Evolutionary conservation across 2,329 filamentous ascomycete species (phyloP).

Genomic region (Proliferodiscus dingleyae): DNA sequence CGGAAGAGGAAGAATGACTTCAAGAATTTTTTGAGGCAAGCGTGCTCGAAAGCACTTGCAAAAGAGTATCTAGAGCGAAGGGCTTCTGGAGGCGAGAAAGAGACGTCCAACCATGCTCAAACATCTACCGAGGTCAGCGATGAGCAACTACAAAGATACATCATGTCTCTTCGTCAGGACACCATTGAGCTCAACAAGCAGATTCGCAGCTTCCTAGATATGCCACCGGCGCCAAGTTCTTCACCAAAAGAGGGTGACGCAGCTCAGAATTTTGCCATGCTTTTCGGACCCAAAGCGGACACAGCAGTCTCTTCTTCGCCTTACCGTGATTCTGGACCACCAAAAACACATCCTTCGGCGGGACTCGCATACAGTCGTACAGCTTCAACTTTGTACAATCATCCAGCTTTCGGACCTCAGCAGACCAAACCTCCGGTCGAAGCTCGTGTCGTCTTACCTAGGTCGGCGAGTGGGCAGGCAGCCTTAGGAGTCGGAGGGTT

Average conservation of each 20-base stretch:
- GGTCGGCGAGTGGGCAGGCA: conserved; percentile 29
- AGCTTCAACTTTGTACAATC: conserved; percentile 50
- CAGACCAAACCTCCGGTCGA: conserved; percentile 45
- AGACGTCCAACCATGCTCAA: conserved; percentile 29
- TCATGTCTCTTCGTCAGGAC: conserved; percentile 49
- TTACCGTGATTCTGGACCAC: conserved; percentile 44
- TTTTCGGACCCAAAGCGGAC: conserved; percentile 13
- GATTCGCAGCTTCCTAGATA: conserved; percentile 57
- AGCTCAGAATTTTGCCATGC: too few species aligned
- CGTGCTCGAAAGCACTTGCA: conserved; percentile 44
- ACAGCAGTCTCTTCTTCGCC: conserved; percentile 32
- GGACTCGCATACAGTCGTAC: conserved; percentile 58
- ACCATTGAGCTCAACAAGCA: conserved; percentile 46
- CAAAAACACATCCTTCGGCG: conserved; percentile 60
- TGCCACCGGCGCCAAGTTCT: conserved; percentile 34
- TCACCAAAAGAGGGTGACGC: too few species aligned
- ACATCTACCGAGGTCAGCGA: conserved; percentile 42
- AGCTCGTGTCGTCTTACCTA: conserved; percentile 51
- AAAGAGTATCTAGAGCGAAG: conserved; percentile 29
- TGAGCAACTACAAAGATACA: conserved; percentile 45
- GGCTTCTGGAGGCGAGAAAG: conserved; percentile 35
- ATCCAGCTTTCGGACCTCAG: conserved; percentile 57
- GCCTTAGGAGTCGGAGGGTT: conserved; percentile 31
- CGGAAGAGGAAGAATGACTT: conserved; percentile 51
- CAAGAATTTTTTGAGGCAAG: conserved; percentile 45